Evolutionary conservation across 768 basidiomycete species (phyloP).

Genomic region (Boletus sensibilis): DNA sequence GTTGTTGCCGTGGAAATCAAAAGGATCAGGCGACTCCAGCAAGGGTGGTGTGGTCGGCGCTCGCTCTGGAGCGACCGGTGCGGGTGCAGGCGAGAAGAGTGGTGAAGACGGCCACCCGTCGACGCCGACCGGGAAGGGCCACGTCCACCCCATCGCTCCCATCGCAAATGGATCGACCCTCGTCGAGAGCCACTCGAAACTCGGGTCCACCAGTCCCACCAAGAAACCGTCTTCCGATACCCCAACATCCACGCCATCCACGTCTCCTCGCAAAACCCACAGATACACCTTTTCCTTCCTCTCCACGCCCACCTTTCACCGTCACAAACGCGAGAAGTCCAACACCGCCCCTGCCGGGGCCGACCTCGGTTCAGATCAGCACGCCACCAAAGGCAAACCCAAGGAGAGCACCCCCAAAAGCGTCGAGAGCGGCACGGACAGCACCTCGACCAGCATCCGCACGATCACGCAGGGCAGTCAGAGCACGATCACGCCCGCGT

Average conservation of each 20-base stretch:
- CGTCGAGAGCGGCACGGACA: conserved; percentile 17
- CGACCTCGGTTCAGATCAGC: background rate
- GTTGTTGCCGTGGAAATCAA: conserved; percentile 25
- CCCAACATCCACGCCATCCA: background rate
- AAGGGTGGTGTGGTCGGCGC: background rate
- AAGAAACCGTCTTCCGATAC: background rate
- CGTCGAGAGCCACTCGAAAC: background rate
- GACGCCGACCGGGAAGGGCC: background rate
- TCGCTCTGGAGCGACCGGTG: background rate
- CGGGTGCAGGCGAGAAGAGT: background rate
- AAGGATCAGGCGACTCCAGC: background rate
- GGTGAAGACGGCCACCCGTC: background rate
- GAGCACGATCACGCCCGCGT: conserved; percentile 14
- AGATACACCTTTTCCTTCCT: conserved; percentile 29
- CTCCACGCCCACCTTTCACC: conserved; percentile 18
- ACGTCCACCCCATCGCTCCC: background rate
- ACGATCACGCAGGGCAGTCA: conserved; percentile 23
- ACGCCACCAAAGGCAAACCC: background rate
- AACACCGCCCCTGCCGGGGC: background rate
- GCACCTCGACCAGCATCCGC: conserved; percentile 20
- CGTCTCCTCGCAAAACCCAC: conserved; percentile 12
- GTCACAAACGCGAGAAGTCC: conserved; percentile 21
- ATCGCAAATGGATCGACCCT: background rate
- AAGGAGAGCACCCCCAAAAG: background rate
- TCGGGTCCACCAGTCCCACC: background rate